These are phyloP conservation scores for Aspergillus olivimuriae DNA, from an alignment of 495 filamentous ascomycete genomes.

Conservation along the genomic window DNA sequence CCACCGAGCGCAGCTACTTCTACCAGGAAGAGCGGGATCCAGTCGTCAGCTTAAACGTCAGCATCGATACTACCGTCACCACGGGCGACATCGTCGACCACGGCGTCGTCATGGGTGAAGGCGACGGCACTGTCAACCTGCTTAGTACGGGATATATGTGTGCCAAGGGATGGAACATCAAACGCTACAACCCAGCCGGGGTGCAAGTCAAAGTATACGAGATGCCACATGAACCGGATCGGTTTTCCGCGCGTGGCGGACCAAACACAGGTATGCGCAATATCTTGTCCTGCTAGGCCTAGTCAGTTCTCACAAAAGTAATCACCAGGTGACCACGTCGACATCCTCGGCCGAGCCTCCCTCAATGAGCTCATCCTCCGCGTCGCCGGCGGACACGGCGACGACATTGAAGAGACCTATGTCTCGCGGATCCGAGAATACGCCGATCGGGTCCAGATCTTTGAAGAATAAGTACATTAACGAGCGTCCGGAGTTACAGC, in stretches of 20 bases:
- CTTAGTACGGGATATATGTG: constrained; percentile 95
- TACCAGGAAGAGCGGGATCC: constrained; percentile 72
- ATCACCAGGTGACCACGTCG: constrained; percentile 75
- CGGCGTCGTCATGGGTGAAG: constrained; percentile 88
- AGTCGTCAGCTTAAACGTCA: constrained; percentile 64
- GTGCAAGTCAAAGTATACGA: constrained; percentile 78
- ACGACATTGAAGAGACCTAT: constrained; percentile 69
- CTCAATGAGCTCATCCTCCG: constrained; percentile 87
- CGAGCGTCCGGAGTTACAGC: no score
- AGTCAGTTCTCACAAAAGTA: background rate
- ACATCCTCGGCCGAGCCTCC: constrained; percentile 82
- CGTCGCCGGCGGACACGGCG: constrained; percentile 82
- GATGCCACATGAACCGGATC: constrained; percentile 93
- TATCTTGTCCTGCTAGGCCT: background rate
- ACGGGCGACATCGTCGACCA: constrained; percentile 65
- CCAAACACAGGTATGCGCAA: constrained; percentile 70
- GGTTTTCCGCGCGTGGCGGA: constrained; percentile 84
- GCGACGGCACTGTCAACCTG: constrained; percentile 89
- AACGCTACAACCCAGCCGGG: constrained; percentile 84
- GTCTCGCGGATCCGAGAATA: constrained; percentile 76
- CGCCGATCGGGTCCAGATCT: constrained; percentile 71
- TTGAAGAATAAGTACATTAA: constrained; percentile 43
- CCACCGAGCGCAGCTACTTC: constrained; percentile 86
- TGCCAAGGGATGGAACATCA: constrained; percentile 82
- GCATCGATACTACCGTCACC: constrained; percentile 79